Conservation (phyloP, 1,139 yeast genomes). For the Yamadazyma songkhlaensis region DNA sequence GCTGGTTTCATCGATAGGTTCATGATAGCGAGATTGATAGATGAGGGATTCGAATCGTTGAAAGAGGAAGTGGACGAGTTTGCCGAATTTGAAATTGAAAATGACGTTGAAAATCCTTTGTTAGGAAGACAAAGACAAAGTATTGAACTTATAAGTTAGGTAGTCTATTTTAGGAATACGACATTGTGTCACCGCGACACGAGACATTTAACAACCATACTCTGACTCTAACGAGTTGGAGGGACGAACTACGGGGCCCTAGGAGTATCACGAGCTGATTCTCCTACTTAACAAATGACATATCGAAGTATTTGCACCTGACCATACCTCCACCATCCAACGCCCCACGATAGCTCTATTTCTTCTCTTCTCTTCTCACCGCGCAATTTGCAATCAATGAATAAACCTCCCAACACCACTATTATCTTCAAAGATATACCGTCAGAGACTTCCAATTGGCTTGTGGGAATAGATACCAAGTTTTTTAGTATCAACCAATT, state of each 20-base stretch:
- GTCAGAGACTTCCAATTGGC: conserved; percentile 16
- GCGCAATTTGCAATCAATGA: conserved; percentile 8
- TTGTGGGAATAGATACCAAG: conserved; percentile 29
- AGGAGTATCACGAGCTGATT: too few species aligned
- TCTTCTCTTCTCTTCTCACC: neutral
- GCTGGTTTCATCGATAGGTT: conserved; percentile 44
- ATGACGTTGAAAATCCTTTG: conserved; percentile 6
- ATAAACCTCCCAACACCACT: conserved; percentile 25
- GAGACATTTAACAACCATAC: neutral
- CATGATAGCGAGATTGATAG: conserved; percentile 30
- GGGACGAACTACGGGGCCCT: too few species aligned
- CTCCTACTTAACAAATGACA: too few species aligned
- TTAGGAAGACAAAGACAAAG: conserved; percentile 19
- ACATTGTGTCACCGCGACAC: neutral
- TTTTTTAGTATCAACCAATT: conserved; percentile 21
- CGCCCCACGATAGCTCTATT: neutral
- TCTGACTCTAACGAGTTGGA: too few species aligned
- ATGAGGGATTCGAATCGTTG: conserved; percentile 25
- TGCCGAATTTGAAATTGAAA: conserved; percentile 9
- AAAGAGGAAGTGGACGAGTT: conserved; percentile 13
- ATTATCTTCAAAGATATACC: conserved; percentile 19
- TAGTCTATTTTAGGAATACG: neutral
- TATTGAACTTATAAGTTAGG: conserved; percentile 20
- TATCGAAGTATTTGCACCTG: too few species aligned
- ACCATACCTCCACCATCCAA: neutral